Percentiles rank a stretch among this genome's conserved stretches.
These are phyloP conservation scores for Graphilbum sp. DNA, from an alignment of 2,329 filamentous ascomycete species.

Conservation along the genomic window DNA sequence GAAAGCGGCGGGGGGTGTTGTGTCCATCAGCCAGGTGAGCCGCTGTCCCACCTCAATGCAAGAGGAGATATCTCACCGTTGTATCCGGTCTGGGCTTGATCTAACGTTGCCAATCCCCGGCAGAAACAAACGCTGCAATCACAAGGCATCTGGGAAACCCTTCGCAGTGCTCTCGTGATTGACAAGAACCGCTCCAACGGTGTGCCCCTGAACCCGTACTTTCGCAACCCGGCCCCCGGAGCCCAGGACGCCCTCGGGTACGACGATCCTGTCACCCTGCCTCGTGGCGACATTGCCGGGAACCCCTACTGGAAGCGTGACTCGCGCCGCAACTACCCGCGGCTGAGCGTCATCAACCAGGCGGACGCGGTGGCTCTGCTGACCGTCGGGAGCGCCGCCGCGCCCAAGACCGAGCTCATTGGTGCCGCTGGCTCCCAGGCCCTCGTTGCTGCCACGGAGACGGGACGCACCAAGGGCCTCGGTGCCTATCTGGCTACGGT, in stretches of 20 bases:
- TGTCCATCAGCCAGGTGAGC: slow-evolving; percentile 43
- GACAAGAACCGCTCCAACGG: slow-evolving; percentile 83
- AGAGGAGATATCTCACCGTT: no score
- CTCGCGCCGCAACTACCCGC: slow-evolving; percentile 64
- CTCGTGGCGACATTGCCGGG: slow-evolving; percentile 76
- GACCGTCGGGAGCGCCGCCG: slow-evolving; percentile 64
- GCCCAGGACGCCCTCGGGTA: slow-evolving; percentile 53
- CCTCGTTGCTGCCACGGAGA: slow-evolving; percentile 59
- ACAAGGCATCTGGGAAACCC: slow-evolving; percentile 67
- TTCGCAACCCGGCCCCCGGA: slow-evolving; percentile 72
- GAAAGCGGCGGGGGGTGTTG: slow-evolving; percentile 36
- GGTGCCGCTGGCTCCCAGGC: slow-evolving; percentile 42
- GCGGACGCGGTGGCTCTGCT: slow-evolving; percentile 73
- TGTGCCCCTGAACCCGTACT: slow-evolving; percentile 83
- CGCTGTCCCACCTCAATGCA: no score
- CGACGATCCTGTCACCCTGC: slow-evolving; percentile 67
- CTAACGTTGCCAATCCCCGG: no score
- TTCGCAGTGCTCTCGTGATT: slow-evolving; percentile 65
- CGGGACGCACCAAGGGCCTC: slow-evolving; percentile 56
- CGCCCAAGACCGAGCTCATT: slow-evolving; percentile 70
- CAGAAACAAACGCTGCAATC: slow-evolving; percentile 98
- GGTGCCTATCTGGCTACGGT: slow-evolving; percentile 56
- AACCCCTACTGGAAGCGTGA: slow-evolving; percentile 98
- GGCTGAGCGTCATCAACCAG: slow-evolving; percentile 65
- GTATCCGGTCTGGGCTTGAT: no score